Evolutionary conservation across 108 stramenopile genomes (phyloP), one percentile per base, ranked within the genome.

Genomic region (Conticribra weissflogii): DNA sequence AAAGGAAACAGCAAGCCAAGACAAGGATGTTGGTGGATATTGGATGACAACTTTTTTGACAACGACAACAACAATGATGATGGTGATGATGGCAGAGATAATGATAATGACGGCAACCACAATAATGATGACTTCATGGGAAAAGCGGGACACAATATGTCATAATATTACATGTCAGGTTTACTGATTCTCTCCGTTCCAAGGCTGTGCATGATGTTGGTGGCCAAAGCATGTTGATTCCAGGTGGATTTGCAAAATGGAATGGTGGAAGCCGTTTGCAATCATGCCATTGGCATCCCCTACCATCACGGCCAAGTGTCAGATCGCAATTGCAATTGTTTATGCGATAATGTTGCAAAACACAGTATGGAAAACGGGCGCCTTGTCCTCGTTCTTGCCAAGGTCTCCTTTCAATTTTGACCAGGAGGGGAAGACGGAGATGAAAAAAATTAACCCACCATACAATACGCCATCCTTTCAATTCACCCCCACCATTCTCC

Each of bases 391-490:
- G 71, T 71, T 7, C 65, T 66, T 15, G 48, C 71, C 15, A 56
- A 30, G 28, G 60, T 79, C 0, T 68, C 71, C 60, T 66, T 79
- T 2, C 71, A 62, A 8, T 79, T 79, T 45, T 52, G 62, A 18
- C 78, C 78, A 7, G 71, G 78, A 21, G 54, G 59, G 15, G 59
- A 51, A 23, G 78, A 46, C 22, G 54, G 54, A 16, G 71, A 56
- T 27, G 7, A 18, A 33, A 44, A 72, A 22, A 66, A 72, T 19
- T 66, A 72, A 31, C 61, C 68, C 8, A 79, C 66, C 0, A 66
- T 72, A 44, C 78, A 79, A 25, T 79, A 68, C 44, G 61, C 59
- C 5, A 60, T 79, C 3, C 59, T 66, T 52, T 79, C 71, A 27
- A 33, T 79, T 0, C 36, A 66, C 1, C 49, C 78, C 0, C 52